These are phyloP conservation scores for Sporobolus alterniflorus DNA, from an alignment of 202 grass and related monocot genomes.

Conservation along the genomic window DNA sequence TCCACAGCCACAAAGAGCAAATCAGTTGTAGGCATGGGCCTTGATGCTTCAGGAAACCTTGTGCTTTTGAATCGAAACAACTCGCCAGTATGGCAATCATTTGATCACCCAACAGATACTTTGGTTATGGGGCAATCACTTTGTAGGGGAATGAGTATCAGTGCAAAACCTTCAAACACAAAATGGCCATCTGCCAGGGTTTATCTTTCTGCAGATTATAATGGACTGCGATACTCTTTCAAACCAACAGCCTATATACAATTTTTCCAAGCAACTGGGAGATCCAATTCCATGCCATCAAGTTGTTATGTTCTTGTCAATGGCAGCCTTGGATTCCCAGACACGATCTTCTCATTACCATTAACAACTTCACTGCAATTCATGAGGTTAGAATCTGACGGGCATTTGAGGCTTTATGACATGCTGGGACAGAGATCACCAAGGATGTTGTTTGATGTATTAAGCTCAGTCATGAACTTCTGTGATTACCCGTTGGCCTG, in stretches of 20 bases:
- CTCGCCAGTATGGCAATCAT: conserved; percentile 58
- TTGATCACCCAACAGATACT: conserved; percentile 33
- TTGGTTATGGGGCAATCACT: conserved; percentile 63
- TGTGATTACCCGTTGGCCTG: conserved; percentile 62
- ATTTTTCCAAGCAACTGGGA: not conserved
- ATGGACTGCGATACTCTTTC: conserved; percentile 22
- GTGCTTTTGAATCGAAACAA: conserved; percentile 37
- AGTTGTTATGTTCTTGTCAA: conserved; percentile 20
- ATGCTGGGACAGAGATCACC: not conserved
- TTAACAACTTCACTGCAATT: conserved; percentile 34
- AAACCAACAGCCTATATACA: conserved; percentile 30
- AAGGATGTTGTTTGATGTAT: conserved; percentile 32
- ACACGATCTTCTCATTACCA: conserved; percentile 35
- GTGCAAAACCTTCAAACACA: not conserved
- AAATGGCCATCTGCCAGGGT: conserved; percentile 51
- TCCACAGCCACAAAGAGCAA: conserved; percentile 47
- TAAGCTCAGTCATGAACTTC: conserved; percentile 17
- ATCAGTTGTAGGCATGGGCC: conserved; percentile 38
- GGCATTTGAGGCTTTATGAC: conserved; percentile 66
- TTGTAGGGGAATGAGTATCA: conserved; percentile 39
- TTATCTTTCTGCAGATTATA: conserved; percentile 42
- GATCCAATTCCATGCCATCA: not conserved
- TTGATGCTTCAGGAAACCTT: conserved; percentile 54
- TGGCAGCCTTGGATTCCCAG: conserved; percentile 43
- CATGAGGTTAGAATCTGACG: conserved; percentile 62